Conservation (phyloP, 768 basidiomycete genomes). For the Melanogaster broomeanus region DNA sequence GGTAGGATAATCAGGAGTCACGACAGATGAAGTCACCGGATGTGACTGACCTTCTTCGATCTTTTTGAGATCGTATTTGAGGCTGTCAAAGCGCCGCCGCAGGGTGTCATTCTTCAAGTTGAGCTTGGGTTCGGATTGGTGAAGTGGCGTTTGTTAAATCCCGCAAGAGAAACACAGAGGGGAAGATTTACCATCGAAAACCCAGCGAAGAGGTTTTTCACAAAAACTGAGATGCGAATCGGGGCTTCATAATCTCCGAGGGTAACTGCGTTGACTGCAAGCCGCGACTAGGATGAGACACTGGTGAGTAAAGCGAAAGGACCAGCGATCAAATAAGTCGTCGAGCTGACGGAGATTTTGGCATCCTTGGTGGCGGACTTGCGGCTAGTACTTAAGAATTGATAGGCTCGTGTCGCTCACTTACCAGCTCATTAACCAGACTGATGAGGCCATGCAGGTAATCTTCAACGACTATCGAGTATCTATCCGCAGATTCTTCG, state of each 20-base stretch:
- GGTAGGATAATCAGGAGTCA: slow-evolving; percentile 2
- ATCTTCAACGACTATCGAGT: slow-evolving; percentile 69
- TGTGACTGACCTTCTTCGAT: slow-evolving; percentile 73
- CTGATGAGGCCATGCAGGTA: slow-evolving; percentile 81
- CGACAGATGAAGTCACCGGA: not conserved
- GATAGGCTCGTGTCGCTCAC: slow-evolving; percentile 18
- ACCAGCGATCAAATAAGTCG: not conserved
- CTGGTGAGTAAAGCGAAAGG: slow-evolving; percentile 5
- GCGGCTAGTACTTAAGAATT: not conserved
- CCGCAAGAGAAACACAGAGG: not conserved
- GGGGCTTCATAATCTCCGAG: slow-evolving; percentile 80
- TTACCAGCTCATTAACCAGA: slow-evolving; percentile 78
- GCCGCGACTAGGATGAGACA: slow-evolving; percentile 55
- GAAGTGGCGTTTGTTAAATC: slow-evolving; percentile 4
- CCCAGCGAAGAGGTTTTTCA: slow-evolving; percentile 80
- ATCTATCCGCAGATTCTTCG: slow-evolving; percentile 67
- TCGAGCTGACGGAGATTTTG: not conserved
- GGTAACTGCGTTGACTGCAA: slow-evolving; percentile 82
- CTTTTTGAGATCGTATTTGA: slow-evolving; percentile 88
- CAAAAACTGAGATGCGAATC: slow-evolving; percentile 73
- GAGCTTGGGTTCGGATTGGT: slow-evolving; percentile 46
- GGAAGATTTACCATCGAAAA: slow-evolving; percentile 69
- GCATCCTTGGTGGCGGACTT: not conserved
- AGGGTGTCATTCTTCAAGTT: slow-evolving; percentile 81
- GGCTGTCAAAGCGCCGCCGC: slow-evolving; percentile 74